Base-by-base conservation (phyloP, 768 basidiomycete genomes). In the Lactarius trivialis region DNA sequence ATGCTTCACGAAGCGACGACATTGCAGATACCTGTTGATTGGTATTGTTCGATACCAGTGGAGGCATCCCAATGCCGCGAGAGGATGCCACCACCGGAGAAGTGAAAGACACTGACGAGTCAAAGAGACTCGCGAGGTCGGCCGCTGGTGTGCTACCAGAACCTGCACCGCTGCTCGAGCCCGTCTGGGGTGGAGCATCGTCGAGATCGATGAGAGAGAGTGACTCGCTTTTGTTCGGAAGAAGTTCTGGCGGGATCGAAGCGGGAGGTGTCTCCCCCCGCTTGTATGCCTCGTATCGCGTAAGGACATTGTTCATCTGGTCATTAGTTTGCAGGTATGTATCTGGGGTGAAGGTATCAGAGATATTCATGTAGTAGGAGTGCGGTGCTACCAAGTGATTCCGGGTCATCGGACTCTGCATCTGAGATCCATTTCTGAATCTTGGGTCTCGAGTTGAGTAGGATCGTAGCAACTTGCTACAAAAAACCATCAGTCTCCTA, bases 351-450 rank as follows among this genome's bases (percentile, higher is more conserved):
- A n/a, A 53, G 17, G 12, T 11, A 7, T 37, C 43, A 54, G 45
- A 61, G 56, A 60, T 36, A 61, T 36, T 41, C 64, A 50, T 51
- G 17, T 21, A 39, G 26, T 41, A 55, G 21, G 45, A 52, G 21
- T 17, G 21, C 24, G 34, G 7, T 26, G 52, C 63, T 69, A 94
- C 93, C 90, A 67, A 98, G 82, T 34, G 92, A 90, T 66, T 94
- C 93, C 3, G 92, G 84, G 73, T 95, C 93, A 43, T 93, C 88
- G 2, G 85, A 80, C 69, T 93, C 89, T 19, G 93, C 93, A 68
- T 98, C 93, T 11, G 89, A 91, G 61, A 98, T 91, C 96, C 97
- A 98, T 70, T 93, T 96, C 74, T 99, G 97, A 50, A 98, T 82
- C 76, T 90, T 98, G 0, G 97, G 97, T 52, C 94, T 82, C 2